These are phyloP conservation scores for Taiozyma sp. DNA, from an alignment of 1,139 yeast species.

Conservation along the genomic window DNA sequence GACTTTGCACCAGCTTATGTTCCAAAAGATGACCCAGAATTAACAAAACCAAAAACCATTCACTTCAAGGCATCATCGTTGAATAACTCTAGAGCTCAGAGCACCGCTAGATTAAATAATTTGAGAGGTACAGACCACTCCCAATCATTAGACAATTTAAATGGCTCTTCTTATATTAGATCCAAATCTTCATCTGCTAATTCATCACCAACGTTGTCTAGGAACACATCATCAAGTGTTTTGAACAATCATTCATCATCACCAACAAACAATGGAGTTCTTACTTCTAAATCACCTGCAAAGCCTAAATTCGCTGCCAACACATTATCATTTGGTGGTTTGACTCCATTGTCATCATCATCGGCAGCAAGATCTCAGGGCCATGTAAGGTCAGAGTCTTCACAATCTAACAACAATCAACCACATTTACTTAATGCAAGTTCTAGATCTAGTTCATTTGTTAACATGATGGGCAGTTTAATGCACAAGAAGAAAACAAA, in stretches of 20 bases:
- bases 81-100: slow-evolving; percentile 21
- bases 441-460: slow-evolving; percentile 19
- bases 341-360: slow-evolving; percentile 17
- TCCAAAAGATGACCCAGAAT: slow-evolving; percentile 29
- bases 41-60: slow-evolving; percentile 21
- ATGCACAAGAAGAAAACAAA: slow-evolving; percentile 13
- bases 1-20: slow-evolving; percentile 61
- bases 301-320: slow-evolving; percentile 10
- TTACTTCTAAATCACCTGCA: slow-evolving; percentile 7
- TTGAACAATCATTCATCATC: slow-evolving; percentile 1
- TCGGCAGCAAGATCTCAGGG: background rate
- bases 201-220: slow-evolving; percentile 17
- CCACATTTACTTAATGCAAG: slow-evolving; percentile 1
- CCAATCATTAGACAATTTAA: background rate
- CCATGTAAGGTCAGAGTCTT: background rate
- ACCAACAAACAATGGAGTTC: background rate
- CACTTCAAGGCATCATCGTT: slow-evolving; percentile 23
- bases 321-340: slow-evolving; percentile 9
- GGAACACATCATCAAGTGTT: slow-evolving; percentile 15
- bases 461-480: slow-evolving; percentile 20
- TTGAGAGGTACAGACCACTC: slow-evolving; percentile 16
- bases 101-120: slow-evolving; percentile 18
- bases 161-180: slow-evolving; percentile 4
- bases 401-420: background rate
- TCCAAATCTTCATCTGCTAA: slow-evolving; percentile 9